Conservation (phyloP, 164 flowering plant species). For the Pachysandra terminalis region DNA sequence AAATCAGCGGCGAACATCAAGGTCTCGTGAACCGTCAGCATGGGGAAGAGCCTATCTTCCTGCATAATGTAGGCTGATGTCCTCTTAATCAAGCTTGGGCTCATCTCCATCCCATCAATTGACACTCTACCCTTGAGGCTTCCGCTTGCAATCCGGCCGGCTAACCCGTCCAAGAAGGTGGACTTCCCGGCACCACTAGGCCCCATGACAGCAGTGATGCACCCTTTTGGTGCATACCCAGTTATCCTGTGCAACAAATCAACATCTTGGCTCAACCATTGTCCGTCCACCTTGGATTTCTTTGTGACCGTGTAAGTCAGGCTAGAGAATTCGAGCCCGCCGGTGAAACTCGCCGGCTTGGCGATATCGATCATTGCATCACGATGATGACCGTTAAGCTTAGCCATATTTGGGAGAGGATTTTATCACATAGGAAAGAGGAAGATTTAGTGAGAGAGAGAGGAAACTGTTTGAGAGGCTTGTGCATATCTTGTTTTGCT, state of each 20-base stretch:
- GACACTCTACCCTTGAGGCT: constrained; percentile 61
- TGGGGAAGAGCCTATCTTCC: constrained; percentile 68
- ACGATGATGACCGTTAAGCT: constrained; percentile 17
- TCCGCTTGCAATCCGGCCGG: constrained; percentile 68
- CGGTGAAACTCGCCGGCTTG: constrained; percentile 40
- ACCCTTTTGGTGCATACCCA: constrained; percentile 70
- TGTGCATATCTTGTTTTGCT: neutral
- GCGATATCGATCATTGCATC: constrained; percentile 45
- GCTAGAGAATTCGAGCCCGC: constrained; percentile 51
- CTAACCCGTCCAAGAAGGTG: constrained; percentile 61
- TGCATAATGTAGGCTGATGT: constrained; percentile 81
- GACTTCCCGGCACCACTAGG: constrained; percentile 84
- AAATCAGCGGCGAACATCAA: constrained; percentile 76
- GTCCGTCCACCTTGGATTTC: constrained; percentile 40
- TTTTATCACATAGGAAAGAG: neutral
- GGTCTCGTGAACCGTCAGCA: constrained; percentile 75
- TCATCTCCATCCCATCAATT: constrained; percentile 43
- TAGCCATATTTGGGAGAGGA: constrained; percentile 18
- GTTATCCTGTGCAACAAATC: constrained; percentile 56
- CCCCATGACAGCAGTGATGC: constrained; percentile 72
- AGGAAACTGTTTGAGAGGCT: neutral
- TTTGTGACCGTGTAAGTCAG: constrained; percentile 57
- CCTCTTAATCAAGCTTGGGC: constrained; percentile 58
- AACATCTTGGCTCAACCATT: constrained; percentile 47
- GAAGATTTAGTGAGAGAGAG: too few relatives aligned